phyloP scores from a whole-genome alignment of 345 rosid genomes.

The Dipteronia sinensis region DNA sequence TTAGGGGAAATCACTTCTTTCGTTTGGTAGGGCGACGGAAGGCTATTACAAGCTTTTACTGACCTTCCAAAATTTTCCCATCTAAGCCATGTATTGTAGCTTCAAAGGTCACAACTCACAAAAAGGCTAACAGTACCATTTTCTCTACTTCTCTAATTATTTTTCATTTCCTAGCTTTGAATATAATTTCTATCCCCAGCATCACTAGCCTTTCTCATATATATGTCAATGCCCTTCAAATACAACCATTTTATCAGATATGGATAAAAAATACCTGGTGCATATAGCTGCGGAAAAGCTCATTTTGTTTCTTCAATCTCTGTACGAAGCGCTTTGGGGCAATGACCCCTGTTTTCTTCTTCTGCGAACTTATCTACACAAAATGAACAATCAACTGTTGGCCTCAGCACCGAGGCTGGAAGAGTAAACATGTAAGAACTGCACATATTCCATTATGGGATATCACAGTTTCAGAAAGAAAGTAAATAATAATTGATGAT shows the following conservation, averaged over 20 bases:
- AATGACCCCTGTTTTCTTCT: slow-evolving; percentile 99
- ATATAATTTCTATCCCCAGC: background rate
- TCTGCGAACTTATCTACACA: slow-evolving; percentile 89
- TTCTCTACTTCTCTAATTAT: background rate
- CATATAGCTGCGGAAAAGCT: slow-evolving; percentile 98
- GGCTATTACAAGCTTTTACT: too few relatives aligned
- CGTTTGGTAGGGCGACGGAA: too few relatives aligned
- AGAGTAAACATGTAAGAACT: slow-evolving; percentile 7
- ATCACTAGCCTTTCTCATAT: background rate
- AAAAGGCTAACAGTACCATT: background rate
- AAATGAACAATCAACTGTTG: slow-evolving; percentile 21
- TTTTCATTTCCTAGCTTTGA: background rate
- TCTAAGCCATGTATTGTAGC: background rate
- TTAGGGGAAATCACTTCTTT: too few relatives aligned
- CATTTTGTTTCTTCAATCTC: slow-evolving; percentile 98
- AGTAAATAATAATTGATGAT: background rate
- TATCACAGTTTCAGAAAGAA: background rate
- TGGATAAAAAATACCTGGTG: slow-evolving; percentile 69
- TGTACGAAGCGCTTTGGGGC: slow-evolving; percentile 98
- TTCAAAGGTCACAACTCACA: background rate
- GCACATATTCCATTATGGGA: background rate
- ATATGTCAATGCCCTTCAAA: background rate
- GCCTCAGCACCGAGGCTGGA: slow-evolving; percentile 13
- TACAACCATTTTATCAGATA: background rate
- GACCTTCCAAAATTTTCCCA: background rate